Base-by-base conservation (phyloP, 495 filamentous ascomycete species). In the Lentithecium fluviatile region DNA sequence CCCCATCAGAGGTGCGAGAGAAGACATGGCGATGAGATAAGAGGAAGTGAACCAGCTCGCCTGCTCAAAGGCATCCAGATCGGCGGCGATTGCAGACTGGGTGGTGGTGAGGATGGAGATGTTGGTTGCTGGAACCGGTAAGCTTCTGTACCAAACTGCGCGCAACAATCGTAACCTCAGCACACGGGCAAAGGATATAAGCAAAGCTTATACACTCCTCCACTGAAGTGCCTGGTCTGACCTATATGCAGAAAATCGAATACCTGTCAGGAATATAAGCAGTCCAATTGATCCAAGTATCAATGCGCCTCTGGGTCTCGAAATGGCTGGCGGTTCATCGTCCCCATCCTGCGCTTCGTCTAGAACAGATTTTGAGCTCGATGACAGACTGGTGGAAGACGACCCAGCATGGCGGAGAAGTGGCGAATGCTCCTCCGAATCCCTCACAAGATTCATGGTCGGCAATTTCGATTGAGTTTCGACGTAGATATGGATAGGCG, bases 101-200 rank as follows among this genome's bases (percentile, higher is more conserved):
- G 84, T 86, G 24, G 88, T 91, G 5, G 85, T 88, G 60, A 93
- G 83, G 64, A 88, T 83, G 25, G 83, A 85, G 77, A 90, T 88
- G 71, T 93, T 91, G 62, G 79, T 81, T 2, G 74, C 66, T 69
- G 25, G 8, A 23, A 6, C 45, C 2, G 36, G 53, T 63, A 13
- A 63, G 60, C 36, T 40, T 34, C 17, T 26, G 11, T 32, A 32
- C 4, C 29, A 3, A 3, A 32, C 10, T 32, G 29, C 29, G 29
- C 10, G 29, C 29, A 32, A 32, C 10, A 32, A 32, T 32, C 29
- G 10, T 10, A 10, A 32, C 29, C 29, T 32, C 29, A 32, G 10
- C 29, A 3, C 29, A 43, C 7, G 29, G 10, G 6, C 1, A 46
- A 29, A 53, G 21, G n/a, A n/a, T n/a, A n/a, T n/a, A n/a, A n/a